These are phyloP conservation scores for Pyrenochaeta sp. DNA, from an alignment of 2,329 filamentous ascomycete species.

Conservation along the genomic window DNA sequence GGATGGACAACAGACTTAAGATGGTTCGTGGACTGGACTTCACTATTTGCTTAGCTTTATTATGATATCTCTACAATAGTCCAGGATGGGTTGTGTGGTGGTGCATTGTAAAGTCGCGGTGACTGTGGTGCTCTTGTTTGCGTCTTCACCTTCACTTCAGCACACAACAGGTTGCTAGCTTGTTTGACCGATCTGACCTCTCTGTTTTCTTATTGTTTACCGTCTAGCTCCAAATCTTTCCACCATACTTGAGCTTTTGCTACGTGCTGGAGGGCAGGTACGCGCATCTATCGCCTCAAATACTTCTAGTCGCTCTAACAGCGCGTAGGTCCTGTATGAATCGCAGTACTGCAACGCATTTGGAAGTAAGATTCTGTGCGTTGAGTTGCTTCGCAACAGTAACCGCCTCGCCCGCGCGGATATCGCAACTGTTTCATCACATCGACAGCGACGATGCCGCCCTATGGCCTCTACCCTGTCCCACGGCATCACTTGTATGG, in stretches of 20 bases:
- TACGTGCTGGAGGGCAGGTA: not conserved
- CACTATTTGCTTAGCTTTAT: too few species aligned
- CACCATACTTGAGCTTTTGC: not conserved
- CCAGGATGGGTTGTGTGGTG: not conserved
- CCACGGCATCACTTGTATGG: conserved; percentile 32
- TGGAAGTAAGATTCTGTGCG: not conserved
- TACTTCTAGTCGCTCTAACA: not conserved
- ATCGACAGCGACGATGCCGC: conserved; percentile 21
- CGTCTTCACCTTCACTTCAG: conserved; percentile 5
- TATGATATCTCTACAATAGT: too few species aligned
- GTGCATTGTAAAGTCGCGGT: not conserved
- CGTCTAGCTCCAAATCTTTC: not conserved
- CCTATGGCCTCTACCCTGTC: conserved; percentile 34
- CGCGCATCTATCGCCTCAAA: too few species aligned
- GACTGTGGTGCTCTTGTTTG: not conserved
- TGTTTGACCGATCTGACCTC: not conserved
- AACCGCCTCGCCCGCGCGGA: not conserved
- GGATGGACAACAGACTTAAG: too few species aligned
- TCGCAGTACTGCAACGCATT: not conserved
- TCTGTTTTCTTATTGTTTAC: not conserved
- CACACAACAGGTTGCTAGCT: not conserved
- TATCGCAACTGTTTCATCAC: not conserved
- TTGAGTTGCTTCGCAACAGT: not conserved
- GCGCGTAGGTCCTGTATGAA: not conserved
- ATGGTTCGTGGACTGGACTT: too few species aligned